Evolutionary conservation across 2,329 filamentous ascomycete species (phyloP).

Genomic region (Colletotrichum sp.): DNA sequence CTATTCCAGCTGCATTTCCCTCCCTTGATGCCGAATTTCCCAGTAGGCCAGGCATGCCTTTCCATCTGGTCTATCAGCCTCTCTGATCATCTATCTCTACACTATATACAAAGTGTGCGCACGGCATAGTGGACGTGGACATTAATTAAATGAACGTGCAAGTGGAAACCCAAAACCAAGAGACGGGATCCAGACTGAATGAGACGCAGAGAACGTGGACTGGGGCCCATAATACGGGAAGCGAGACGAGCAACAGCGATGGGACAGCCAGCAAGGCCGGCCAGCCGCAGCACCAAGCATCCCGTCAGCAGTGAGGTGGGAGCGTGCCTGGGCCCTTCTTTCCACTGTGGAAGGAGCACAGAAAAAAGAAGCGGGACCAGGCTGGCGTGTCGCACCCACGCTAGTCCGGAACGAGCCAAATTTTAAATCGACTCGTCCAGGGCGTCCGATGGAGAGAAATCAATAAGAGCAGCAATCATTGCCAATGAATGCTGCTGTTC

Average conservation of each 20-base stretch:
- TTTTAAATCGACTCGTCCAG: neutral
- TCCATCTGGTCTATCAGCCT: neutral
- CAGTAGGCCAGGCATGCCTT: neutral
- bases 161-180: neutral
- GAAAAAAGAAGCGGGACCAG: neutral
- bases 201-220: conserved; percentile 7
- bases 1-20: neutral
- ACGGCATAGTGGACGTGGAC: neutral
- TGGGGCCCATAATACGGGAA: neutral
- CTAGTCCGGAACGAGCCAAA: neutral
- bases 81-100: neutral
- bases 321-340: neutral
- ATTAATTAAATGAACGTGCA: neutral
- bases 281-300: neutral
- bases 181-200: neutral
- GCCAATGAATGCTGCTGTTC: neutral
- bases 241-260: neutral
- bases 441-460: neutral
- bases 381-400: neutral
- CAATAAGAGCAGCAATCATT: neutral
- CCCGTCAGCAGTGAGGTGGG: neutral
- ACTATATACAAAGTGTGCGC: neutral
- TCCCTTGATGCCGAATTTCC: neutral
- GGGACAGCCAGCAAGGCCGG: neutral
- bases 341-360: neutral